phyloP scores from a whole-genome alignment of 352 stramenopile genomes.

The Pythium diclinum region DNA sequence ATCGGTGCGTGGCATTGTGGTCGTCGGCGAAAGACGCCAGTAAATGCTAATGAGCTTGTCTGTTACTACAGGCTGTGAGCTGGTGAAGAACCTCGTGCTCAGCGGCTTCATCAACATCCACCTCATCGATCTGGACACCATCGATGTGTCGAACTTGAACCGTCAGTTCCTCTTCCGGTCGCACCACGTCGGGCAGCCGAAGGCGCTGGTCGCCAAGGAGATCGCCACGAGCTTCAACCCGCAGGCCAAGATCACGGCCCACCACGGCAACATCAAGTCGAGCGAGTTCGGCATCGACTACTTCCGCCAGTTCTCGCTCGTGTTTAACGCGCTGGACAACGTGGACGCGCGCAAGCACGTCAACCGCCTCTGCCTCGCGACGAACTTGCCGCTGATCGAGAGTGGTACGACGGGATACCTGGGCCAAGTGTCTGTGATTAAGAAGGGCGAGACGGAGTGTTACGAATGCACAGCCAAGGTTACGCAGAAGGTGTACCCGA shows the following conservation, averaged over 20 bases:
- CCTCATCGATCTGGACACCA: constrained; percentile 99
- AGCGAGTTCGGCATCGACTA: constrained; percentile 92
- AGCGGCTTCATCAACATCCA: constrained; percentile 92
- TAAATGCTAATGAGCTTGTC: background rate
- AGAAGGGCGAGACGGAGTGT: constrained; percentile 96
- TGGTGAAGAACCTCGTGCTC: constrained; percentile 99
- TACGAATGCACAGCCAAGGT: constrained; percentile 98
- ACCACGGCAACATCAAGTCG: constrained; percentile 98
- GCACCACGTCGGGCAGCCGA: constrained; percentile 97
- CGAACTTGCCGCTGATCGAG: constrained; percentile 91
- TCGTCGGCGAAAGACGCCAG: background rate
- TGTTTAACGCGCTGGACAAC: constrained; percentile 99
- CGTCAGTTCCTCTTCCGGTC: constrained; percentile 99
- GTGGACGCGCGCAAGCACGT: constrained; percentile 98
- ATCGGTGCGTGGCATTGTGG: constrained; percentile 80
- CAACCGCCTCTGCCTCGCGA: constrained; percentile 97
- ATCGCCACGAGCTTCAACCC: constrained; percentile 90
- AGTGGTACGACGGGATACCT: constrained; percentile 98
- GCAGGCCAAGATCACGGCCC: constrained; percentile 82
- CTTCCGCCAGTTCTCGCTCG: constrained; percentile 95
- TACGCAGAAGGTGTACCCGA: constrained; percentile 98
- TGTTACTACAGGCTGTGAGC: constrained; percentile 86
- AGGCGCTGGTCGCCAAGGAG: constrained; percentile 88
- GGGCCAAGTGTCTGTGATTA: constrained; percentile 97
- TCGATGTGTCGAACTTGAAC: constrained; percentile 99